Evolutionary conservation across 2,329 filamentous ascomycete species (phyloP).

Genomic region (Calonectria henricotiae): DNA sequence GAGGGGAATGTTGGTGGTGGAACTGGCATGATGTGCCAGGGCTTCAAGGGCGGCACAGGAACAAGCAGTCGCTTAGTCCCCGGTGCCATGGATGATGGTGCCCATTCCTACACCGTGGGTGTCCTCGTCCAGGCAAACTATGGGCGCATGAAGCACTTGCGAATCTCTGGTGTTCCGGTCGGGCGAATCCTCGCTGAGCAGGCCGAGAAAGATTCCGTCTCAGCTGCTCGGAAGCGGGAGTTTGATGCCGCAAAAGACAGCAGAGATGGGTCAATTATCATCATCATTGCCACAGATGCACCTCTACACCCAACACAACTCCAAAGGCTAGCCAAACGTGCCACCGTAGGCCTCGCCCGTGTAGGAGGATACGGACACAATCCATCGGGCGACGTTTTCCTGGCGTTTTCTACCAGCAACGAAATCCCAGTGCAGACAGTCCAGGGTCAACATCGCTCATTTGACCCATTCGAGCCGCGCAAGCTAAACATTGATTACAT

Average conservation of each 20-base stretch:
- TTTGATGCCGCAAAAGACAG: constrained; percentile 61
- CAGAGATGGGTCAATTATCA: constrained; percentile 75
- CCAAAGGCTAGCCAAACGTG: constrained; percentile 71
- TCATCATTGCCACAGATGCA: constrained; percentile 74
- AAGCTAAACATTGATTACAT: constrained; percentile 56
- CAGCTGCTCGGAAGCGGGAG: constrained; percentile 35
- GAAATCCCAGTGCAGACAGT: constrained; percentile 61
- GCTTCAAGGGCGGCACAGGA: constrained; percentile 77
- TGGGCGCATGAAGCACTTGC: constrained; percentile 70
- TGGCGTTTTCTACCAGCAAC: constrained; percentile 75
- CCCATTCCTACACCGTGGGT: constrained; percentile 68
- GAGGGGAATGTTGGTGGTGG: constrained; percentile 77
- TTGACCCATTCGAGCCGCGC: constrained; percentile 62
- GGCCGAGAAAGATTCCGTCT: constrained; percentile 48
- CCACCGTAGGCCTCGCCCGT: constrained; percentile 72
- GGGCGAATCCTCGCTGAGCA: constrained; percentile 70
- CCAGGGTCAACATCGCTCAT: constrained; percentile 52
- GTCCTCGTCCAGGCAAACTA: constrained; percentile 77
- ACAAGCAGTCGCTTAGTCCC: constrained; percentile 68
- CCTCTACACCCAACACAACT: constrained; percentile 73
- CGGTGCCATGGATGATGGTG: constrained; percentile 37
- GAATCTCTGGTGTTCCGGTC: constrained; percentile 73
- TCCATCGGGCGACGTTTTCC: constrained; percentile 75
- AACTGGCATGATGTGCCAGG: constrained; percentile 76
- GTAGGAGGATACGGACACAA: constrained; percentile 75